Evolutionary conservation across 1,139 yeast genomes (phyloP), one percentile per base, ranked within the genome.

Genomic region (Suhomyces atakaporum): DNA sequence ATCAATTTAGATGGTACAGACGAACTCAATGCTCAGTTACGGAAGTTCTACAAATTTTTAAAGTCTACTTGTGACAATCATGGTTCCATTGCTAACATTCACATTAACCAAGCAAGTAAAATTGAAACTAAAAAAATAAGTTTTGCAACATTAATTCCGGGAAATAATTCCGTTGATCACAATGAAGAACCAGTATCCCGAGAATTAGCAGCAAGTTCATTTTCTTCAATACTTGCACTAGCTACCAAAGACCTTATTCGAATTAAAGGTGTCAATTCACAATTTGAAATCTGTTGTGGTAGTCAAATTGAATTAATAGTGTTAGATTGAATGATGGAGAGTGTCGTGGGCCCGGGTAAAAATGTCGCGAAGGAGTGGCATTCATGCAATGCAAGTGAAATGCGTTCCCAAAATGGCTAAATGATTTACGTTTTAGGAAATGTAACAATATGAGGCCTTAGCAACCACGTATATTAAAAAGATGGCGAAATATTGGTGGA

Each of bases 211-310:
- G 70, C 66, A 10, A 63, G 57, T 34, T 62, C 75, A 3, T 69
- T 73, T 44, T 50, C 66, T 10, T 62, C 68, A 32, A 39, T 72
- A 1, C 53, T 73, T 28, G 64, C 69, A 29, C 53, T 73, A 33
- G 62, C 73, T 0, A 59, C 67, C 7, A 52, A 44, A 19, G 31
- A 35, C n/a, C 9, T 37, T 31, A 31, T 42, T 9, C 20, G 25
- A 4, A 28, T 31, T 23, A 9, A 12, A 9, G 13, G 14, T n/a
- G 11, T 11, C 11, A 3, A 6, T 3, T 5, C 11, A 12, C 11
- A 9, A 8, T 11, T 18, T 9, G 16, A 27, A 16, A 25, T 25
- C 8, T 25, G 25, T 25, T 25, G 14, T 10, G 38, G 35, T 9
- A 15, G 14, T 7, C 26, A 27, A 13, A 27, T 36, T 16, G 26